Evolutionary conservation across 2,329 filamentous ascomycete species (phyloP).

Genomic region (Xylaria sp.): DNA sequence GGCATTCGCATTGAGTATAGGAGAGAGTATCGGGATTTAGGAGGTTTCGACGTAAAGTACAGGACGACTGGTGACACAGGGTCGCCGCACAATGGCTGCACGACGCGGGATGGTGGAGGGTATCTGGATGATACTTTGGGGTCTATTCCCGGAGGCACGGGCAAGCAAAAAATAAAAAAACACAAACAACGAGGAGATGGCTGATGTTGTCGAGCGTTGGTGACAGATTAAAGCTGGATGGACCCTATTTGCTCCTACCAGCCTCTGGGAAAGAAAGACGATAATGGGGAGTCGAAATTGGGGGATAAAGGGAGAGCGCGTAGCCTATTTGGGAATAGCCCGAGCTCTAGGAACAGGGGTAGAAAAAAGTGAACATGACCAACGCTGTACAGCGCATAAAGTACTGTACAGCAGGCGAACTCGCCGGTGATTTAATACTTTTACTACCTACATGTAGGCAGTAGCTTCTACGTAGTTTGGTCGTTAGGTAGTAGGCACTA

Average conservation of each 20-base stretch:
- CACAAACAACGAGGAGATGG: conserved; percentile 34
- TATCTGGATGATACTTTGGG: conserved; percentile 16
- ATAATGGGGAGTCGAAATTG: conserved; percentile 37
- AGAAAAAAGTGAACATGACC: conserved; percentile 38
- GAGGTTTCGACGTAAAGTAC: conserved; percentile 41
- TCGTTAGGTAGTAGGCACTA: neutral
- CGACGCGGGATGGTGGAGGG: conserved; percentile 27
- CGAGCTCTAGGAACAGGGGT: conserved; percentile 36
- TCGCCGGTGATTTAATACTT: neutral
- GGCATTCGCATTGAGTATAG: conserved; percentile 46
- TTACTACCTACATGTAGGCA: neutral
- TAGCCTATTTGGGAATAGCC: conserved; percentile 42
- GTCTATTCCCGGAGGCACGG: conserved; percentile 20
- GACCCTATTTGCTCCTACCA: conserved; percentile 37
- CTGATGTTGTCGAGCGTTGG: conserved; percentile 31
- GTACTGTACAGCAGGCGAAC: conserved; percentile 1
- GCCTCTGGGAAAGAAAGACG: conserved; percentile 38
- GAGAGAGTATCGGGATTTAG: conserved; percentile 34
- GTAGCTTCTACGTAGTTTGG: neutral
- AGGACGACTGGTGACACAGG: conserved; percentile 26
- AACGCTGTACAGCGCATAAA: conserved; percentile 10
- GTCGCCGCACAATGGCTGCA: conserved; percentile 22
- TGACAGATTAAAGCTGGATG: conserved; percentile 36
- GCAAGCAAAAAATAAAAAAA: conserved; percentile 19
- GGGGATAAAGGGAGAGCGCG: conserved; percentile 46